Evolutionary conservation across 192 early-diverging fungal genomes (phyloP), one percentile per base, ranked within the genome.

Genomic region (Dissophora globulifera): DNA sequence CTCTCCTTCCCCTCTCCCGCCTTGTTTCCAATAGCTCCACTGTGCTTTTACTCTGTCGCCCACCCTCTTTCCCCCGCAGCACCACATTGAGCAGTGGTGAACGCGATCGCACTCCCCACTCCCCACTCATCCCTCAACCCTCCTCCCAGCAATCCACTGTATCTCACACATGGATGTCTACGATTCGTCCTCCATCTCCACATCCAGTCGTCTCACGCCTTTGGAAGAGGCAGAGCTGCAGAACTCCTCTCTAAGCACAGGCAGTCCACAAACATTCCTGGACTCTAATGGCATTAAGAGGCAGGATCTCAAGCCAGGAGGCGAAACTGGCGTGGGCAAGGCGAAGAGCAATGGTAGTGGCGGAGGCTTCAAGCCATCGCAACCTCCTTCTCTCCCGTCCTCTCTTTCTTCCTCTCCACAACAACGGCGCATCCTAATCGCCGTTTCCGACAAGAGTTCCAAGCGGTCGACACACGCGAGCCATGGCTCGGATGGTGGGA

Each of bases 211-310:
- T 1, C 49, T 59, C 27, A 46, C 69, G 13, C 55, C 48, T 31
- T 22, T 27, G 29, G 69, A 74, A 46, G 55, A 64, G 47, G 23
- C 23, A n/a, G 61, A 64, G n/a, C 56, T 74, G 4, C 35, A 42
- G 9, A 32, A 19, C n/a, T 22, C 22, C 42, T 33, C 64, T 8
- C 20, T 15, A 50, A 32, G 38, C 16, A 17, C 30, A n/a, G 51
- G 33, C 15, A 32, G 9, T 33, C 27, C 30, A n/a, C 40, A 27
- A 6, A 27, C 3, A 10, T 9, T 58, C 4, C 43, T 30, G 5
- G 54, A 30, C 25, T 5, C 25, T 9, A 15, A 32, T 22, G 27
- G n/a, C n/a, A n/a, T n/a, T n/a, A n/a, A 12, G 5, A 59, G 47
- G 42, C 27, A 58, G 7, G 33, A 56, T 8, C 8, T 38, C 35